Percentiles rank a stretch among this genome's conserved stretches.
Evolutionary conservation across 2,329 filamentous ascomycete genomes (phyloP).

Genomic region (Neofusicoccum parvum): DNA sequence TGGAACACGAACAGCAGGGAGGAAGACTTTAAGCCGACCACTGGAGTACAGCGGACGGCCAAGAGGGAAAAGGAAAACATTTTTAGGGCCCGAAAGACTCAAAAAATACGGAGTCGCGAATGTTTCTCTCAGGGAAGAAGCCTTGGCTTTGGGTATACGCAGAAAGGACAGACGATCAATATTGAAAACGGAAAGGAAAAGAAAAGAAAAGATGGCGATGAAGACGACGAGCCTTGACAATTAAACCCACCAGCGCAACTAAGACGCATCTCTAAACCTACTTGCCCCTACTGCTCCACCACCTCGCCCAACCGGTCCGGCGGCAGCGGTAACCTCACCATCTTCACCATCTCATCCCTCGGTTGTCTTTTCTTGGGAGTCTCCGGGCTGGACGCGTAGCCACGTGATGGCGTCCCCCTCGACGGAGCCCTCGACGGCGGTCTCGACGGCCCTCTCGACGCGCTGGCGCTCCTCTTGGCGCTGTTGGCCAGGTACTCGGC

Average conservation of each 20-base stretch:
- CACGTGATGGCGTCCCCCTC: not conserved
- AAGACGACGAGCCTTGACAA: not conserved
- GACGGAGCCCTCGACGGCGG: not conserved
- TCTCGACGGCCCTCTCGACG: not conserved
- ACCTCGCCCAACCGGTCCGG: not conserved
- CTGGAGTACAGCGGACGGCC: too few species aligned
- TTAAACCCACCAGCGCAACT: not conserved
- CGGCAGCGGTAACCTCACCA: not conserved
- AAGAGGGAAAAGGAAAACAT: too few species aligned
- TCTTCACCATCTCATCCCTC: not conserved
- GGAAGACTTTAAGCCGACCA: too few species aligned
- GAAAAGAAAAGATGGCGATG: not conserved
- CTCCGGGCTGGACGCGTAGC: not conserved
- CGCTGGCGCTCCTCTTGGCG: not conserved
- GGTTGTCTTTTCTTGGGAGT: not conserved
- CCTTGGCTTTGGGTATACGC: slow-evolving; percentile 2
- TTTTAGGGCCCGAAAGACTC: too few species aligned
- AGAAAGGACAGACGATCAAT: slow-evolving; percentile 1
- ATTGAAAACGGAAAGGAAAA: not conserved
- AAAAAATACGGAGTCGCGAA: too few species aligned
- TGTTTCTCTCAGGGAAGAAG: too few species aligned
- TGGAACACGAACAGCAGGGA: too few species aligned
- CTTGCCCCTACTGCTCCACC: not conserved
- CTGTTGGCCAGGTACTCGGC: not conserved
- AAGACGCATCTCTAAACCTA: not conserved